Percentiles rank a stretch among this genome's conserved stretches.
Evolutionary conservation across 139 green algal species (phyloP).

Genomic region (Edaphochlamys debaryana): DNA sequence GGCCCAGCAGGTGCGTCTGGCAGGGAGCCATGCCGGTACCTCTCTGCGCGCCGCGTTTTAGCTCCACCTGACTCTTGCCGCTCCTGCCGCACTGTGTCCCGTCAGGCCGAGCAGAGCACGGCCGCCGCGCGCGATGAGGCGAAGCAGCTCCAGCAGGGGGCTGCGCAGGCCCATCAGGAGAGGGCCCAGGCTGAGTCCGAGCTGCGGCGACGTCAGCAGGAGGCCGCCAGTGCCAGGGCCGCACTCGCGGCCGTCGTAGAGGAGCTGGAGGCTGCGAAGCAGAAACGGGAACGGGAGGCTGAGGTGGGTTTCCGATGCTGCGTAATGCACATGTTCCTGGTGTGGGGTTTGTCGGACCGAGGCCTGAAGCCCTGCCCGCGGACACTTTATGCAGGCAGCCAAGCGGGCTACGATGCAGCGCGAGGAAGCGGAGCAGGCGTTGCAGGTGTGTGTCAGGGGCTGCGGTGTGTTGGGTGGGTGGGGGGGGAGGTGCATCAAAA

Average conservation of each 20-base stretch:
- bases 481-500: too few species aligned
- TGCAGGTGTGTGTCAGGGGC: background rate
- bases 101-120: conserved; percentile 18
- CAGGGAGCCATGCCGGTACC: too few species aligned
- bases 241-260: conserved; percentile 32
- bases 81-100: too few species aligned
- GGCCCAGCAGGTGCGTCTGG: too few species aligned
- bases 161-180: background rate
- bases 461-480: too few species aligned
- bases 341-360: too few species aligned
- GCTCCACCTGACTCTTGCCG: too few species aligned
- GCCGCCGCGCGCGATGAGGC: background rate
- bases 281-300: too few species aligned
- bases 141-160: background rate
- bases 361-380: too few species aligned
- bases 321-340: too few species aligned
- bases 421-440: conserved; percentile 13
- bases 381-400: background rate
- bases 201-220: conserved; percentile 7
- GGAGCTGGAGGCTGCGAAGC: conserved; percentile 13
- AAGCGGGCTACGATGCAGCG: conserved; percentile 25
- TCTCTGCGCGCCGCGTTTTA: too few species aligned
- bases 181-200: background rate
- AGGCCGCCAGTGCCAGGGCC: conserved; percentile 8
- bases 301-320: too few species aligned